These are phyloP conservation scores for Scleroderma bovista DNA, from an alignment of 768 basidiomycete genomes.

Conservation along the genomic window DNA sequence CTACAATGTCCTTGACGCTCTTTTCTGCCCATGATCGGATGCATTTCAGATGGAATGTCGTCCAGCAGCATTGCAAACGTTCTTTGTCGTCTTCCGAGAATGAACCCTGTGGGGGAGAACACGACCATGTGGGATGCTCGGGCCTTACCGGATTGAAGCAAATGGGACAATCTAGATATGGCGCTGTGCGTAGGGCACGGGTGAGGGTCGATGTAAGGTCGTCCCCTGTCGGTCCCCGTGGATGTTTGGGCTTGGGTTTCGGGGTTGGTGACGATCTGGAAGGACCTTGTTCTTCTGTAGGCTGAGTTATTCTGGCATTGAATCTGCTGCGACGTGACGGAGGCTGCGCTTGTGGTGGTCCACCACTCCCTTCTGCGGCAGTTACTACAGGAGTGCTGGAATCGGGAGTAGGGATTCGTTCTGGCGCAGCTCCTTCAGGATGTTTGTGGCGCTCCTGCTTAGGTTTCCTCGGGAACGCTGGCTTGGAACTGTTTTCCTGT, in stretches of 20 bases:
- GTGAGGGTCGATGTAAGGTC: constrained; percentile 75
- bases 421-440: no score
- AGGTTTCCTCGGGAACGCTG: no score
- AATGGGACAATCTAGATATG: constrained; percentile 75
- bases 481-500: no score
- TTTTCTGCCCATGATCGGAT: constrained; percentile 84
- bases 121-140: constrained; percentile 82
- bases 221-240: constrained; percentile 31
- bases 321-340: constrained; percentile 32
- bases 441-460: no score
- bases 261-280: not conserved
- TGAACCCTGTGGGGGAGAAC: constrained; percentile 46
- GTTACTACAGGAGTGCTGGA: no score
- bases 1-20: constrained; percentile 65
- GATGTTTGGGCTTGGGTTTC: constrained; percentile 6
- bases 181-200: constrained; percentile 57
- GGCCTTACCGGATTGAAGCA: constrained; percentile 82
- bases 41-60: constrained; percentile 86
- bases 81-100: constrained; percentile 16
- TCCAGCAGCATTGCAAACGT: constrained; percentile 72
- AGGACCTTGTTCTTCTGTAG: not conserved
- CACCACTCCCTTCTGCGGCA: no score
- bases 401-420: no score
- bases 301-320: constrained; percentile 30
- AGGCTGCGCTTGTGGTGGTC: constrained; percentile 2